Evolutionary conservation across 352 stramenopile species (phyloP).

Genomic region (Thalassiosira livingstoniorum): DNA sequence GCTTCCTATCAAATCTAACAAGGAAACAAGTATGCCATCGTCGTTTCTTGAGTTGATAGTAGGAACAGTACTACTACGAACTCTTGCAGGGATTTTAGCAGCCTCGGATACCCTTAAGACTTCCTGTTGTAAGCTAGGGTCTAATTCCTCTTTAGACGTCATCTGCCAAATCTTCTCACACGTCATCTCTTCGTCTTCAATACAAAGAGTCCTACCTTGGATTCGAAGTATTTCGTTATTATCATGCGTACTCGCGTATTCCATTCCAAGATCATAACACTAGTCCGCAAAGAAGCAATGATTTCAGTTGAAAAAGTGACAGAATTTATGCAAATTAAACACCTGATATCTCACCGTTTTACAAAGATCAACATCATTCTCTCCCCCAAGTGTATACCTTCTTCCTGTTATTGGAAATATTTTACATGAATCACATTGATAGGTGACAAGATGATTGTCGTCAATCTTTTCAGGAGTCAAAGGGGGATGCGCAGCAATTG

Average conservation of each 20-base stretch:
- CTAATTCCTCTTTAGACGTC: constrained; percentile 46
- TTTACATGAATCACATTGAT: constrained; percentile 65
- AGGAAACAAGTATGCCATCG: constrained; percentile 6
- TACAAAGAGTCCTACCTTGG: constrained; percentile 64
- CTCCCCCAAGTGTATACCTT: constrained; percentile 76
- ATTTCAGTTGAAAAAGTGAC: too few species aligned
- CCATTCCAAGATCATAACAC: constrained; percentile 73
- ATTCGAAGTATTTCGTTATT: constrained; percentile 59
- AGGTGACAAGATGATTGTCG: constrained; percentile 45
- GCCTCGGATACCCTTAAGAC: too few species aligned
- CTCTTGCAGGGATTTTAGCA: too few species aligned
- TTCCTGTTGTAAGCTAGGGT: too few species aligned
- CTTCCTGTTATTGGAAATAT: constrained; percentile 75
- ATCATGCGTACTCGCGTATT: constrained; percentile 49
- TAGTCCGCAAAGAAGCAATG: too few species aligned
- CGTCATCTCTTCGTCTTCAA: constrained; percentile 69
- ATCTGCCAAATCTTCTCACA: constrained; percentile 71
- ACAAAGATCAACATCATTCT: constrained; percentile 84
- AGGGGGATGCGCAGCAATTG: too few species aligned
- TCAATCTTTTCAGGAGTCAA: too few species aligned
- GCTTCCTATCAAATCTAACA: too few species aligned
- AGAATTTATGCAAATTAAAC: too few species aligned
- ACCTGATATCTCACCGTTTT: too few species aligned
- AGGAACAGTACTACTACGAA: too few species aligned
- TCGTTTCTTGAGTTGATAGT: constrained; percentile 30